Percentiles rank a stretch among this genome's conserved stretches.
phyloP scores from a whole-genome alignment of 2,329 filamentous ascomycete species.

The Fusarium palustre region DNA sequence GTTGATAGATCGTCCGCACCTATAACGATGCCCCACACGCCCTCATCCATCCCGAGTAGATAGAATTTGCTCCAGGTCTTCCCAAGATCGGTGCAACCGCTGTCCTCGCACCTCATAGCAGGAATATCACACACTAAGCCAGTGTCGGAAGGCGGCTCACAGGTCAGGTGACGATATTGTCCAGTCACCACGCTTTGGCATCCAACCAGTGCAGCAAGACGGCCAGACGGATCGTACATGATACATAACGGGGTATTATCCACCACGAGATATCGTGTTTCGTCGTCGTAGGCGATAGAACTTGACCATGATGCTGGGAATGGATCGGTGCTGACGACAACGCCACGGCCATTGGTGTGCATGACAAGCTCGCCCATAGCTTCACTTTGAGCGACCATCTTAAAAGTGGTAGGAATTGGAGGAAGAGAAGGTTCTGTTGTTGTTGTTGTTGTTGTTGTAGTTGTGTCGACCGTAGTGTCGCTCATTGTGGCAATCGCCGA shows the following conservation, averaged over 20 bases:
- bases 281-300: not conserved
- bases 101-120: not conserved
- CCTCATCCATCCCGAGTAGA: not conserved
- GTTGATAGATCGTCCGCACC: not conserved
- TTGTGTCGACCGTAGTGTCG: not conserved
- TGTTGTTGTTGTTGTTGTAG: not conserved
- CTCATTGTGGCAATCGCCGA: not conserved
- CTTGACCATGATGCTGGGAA: not conserved
- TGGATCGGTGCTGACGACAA: rapidly evolving
- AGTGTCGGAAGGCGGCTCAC: not conserved
- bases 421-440: too few relatives aligned
- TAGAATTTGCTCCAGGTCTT: not conserved
- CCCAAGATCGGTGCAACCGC: not conserved
- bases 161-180: not conserved
- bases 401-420: not conserved
- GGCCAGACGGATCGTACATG: not conserved
- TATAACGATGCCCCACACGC: not conserved
- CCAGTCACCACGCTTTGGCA: not conserved
- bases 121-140: not conserved
- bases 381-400: not conserved
- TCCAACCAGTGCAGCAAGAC: rapidly evolving
- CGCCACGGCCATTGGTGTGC: not conserved
- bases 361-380: not conserved
- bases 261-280: not conserved
- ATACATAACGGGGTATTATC: rapidly evolving